Conservation (phyloP, 2,329 filamentous ascomycete species). For the Tolypocladium amazonense region DNA sequence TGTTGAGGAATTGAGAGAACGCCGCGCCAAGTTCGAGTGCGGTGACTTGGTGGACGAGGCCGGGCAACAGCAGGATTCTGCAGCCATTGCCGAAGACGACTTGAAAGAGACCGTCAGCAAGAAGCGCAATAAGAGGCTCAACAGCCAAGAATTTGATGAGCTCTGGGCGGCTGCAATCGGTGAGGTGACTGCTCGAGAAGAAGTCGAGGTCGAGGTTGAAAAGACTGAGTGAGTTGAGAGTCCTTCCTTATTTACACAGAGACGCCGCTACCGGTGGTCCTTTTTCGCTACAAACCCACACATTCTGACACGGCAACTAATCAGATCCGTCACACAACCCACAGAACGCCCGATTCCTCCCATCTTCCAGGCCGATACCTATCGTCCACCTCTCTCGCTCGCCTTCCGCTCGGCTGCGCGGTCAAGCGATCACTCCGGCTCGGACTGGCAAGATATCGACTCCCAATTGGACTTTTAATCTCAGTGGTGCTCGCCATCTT, state of each 20-base stretch:
- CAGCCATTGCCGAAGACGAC: conserved; percentile 55
- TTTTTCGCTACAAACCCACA: conserved; percentile 7
- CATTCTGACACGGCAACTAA: conserved; percentile 64
- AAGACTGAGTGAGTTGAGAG: conserved; percentile 40
- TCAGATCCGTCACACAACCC: conserved; percentile 63
- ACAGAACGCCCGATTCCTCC: conserved; percentile 60
- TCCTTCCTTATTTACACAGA: conserved; percentile 6
- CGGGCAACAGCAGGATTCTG: conserved; percentile 46
- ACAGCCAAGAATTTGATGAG: conserved; percentile 81
- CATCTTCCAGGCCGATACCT: conserved; percentile 53
- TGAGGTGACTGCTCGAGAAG: conserved; percentile 55
- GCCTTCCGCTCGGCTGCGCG: conserved; percentile 77
- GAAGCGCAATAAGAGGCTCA: conserved; percentile 74
- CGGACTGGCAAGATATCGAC: conserved; percentile 77
- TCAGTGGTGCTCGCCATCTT: conserved; percentile 35
- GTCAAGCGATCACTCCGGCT: conserved; percentile 67
- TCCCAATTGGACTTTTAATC: conserved; percentile 63
- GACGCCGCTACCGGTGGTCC: neutral
- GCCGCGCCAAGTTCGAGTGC: conserved; percentile 84
- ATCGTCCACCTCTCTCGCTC: conserved; percentile 81
- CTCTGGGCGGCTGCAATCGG: conserved; percentile 67
- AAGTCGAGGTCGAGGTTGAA: conserved; percentile 37
- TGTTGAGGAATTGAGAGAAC: conserved; percentile 74
- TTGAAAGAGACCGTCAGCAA: conserved; percentile 67
- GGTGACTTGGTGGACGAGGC: conserved; percentile 57